These are phyloP conservation scores for Eudorina sp. DNA, from an alignment of 139 green algal genomes.

Conservation along the genomic window DNA sequence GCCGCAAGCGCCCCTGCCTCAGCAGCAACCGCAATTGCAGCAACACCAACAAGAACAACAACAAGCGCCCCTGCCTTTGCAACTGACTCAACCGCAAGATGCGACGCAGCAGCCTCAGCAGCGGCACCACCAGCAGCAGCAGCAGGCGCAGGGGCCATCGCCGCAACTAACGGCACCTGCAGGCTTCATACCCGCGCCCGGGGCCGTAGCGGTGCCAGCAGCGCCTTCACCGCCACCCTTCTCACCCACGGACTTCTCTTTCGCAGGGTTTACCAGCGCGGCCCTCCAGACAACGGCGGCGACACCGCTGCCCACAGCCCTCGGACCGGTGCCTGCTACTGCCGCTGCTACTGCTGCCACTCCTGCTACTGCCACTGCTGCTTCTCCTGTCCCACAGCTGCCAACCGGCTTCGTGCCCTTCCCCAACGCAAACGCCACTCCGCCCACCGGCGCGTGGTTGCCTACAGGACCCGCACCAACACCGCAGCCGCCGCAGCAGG, in stretches of 20 bases:
- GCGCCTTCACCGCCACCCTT: background rate
- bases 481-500: background rate
- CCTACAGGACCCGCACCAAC: no score
- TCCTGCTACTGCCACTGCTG: no score
- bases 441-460: no score
- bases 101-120: background rate
- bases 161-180: background rate
- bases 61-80: background rate
- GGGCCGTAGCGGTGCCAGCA: no score
- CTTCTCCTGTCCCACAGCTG: background rate
- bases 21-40: background rate
- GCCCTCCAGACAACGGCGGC: no score
- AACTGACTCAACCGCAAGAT: background rate
- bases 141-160: background rate
- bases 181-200: background rate
- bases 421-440: background rate
- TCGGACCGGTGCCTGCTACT: no score
- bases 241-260: background rate
- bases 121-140: background rate
- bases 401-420: slow-evolving; percentile 1
- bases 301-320: no score
- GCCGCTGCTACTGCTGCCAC: no score
- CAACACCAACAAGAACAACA: background rate
- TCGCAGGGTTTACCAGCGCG: no score
- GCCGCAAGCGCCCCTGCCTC: background rate